phyloP scores from a whole-genome alignment of 805 yeast genomes.

The Candida tallmaniae region DNA sequence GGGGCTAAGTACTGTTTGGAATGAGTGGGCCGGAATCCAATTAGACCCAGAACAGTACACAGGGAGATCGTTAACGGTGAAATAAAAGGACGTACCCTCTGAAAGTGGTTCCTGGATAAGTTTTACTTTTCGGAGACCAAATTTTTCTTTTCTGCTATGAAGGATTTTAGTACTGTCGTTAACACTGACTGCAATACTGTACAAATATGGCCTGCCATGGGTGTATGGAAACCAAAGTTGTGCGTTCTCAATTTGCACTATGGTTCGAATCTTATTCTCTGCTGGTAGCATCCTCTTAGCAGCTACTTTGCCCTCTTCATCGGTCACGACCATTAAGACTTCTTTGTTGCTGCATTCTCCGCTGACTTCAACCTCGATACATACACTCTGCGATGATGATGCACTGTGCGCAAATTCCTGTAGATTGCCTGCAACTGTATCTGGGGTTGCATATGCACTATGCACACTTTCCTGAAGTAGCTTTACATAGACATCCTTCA shows the following conservation, averaged over 20 bases:
- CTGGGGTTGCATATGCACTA: too few relatives aligned
- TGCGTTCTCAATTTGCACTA: slow-evolving; percentile 19
- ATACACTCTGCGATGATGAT: too few relatives aligned
- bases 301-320: slow-evolving; percentile 4
- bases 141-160: slow-evolving; percentile 14
- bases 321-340: background rate
- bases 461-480: too few relatives aligned
- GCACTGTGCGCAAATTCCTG: slow-evolving; percentile 7
- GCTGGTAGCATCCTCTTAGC: slow-evolving; percentile 14
- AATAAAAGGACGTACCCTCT: slow-evolving; percentile 41
- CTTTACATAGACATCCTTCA: slow-evolving; percentile 16
- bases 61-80: slow-evolving; percentile 37
- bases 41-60: slow-evolving; percentile 38
- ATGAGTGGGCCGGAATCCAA: slow-evolving; percentile 48
- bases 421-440: slow-evolving; percentile 12
- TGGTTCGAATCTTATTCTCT: slow-evolving; percentile 6
- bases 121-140: slow-evolving; percentile 40
- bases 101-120: slow-evolving; percentile 30
- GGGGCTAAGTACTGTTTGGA: slow-evolving; percentile 25
- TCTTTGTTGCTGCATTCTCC: too few relatives aligned
- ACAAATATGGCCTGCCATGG: slow-evolving; percentile 33
- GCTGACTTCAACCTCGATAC: slow-evolving; percentile 11
- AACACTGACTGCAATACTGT: slow-evolving; percentile 18
- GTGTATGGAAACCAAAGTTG: slow-evolving; percentile 39
- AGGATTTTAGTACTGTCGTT: background rate